These are phyloP conservation scores for Aegilops tauschii DNA, from an alignment of 176 grass and related monocot genomes.

Conservation along the genomic window DNA sequence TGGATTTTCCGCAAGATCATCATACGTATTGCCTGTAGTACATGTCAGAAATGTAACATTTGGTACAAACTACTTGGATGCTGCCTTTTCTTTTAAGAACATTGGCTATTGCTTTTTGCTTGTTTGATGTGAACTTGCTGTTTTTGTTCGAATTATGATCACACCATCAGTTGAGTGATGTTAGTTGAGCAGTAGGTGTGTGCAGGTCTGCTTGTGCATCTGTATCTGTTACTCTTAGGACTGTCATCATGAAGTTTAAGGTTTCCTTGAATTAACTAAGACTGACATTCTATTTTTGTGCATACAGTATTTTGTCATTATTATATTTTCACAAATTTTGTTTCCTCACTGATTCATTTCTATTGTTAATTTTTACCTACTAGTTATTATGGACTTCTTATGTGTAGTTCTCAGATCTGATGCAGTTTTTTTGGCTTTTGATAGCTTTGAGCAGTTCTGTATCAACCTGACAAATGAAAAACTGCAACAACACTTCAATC, in stretches of 20 bases:
- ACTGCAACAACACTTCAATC: slow-evolving; percentile 98
- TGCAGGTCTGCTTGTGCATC: slow-evolving; percentile 1
- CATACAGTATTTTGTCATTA: neutral
- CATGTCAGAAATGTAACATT: neutral
- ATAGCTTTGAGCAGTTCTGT: slow-evolving; percentile 98
- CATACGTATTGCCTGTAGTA: slow-evolving; percentile 10
- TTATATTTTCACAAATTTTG: neutral
- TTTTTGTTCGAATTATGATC: neutral
- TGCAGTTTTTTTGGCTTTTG: slow-evolving; percentile 21
- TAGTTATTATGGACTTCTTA: neutral
- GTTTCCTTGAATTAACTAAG: neutral
- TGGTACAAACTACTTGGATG: neutral
- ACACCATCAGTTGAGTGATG: neutral
- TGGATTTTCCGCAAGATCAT: slow-evolving; percentile 14
- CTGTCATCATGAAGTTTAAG: neutral
- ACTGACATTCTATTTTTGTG: neutral
- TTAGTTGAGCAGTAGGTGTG: slow-evolving; percentile 6
- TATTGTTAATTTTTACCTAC: neutral
- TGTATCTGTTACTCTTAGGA: neutral
- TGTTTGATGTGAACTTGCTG: slow-evolving; percentile 11
- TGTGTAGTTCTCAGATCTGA: slow-evolving; percentile 10
- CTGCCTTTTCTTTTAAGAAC: neutral
- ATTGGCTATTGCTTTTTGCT: slow-evolving; percentile 8
- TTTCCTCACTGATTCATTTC: neutral
- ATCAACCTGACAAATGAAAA: slow-evolving; percentile 99